Base-by-base conservation (phyloP, 257 asterid species). In the Solanum dulcamara region DNA sequence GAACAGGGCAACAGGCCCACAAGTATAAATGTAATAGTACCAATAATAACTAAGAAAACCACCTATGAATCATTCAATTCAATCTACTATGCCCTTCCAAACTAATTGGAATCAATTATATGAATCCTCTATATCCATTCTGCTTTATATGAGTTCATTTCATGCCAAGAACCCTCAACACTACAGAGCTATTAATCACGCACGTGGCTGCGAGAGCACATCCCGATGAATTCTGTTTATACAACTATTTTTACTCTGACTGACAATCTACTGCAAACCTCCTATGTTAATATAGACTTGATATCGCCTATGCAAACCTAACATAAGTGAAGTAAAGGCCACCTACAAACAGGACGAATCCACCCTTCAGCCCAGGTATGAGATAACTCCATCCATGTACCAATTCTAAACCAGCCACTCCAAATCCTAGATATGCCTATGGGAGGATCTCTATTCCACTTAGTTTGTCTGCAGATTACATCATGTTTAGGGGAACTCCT, bases 1-100 rank as follows among this genome's bases (percentile, higher is more conserved):
- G 89, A 86, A 86, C 71, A 38, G 24, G 5, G 92, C 88, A 86
- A 86, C 81, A 38, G 30, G 9, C 24, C 48, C 6, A 53, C 62
- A 50, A 55, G 67, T 10, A 26, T 33, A 42, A 79, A 51, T 67
- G 66, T 9, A 11, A 59, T 10, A 62, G 30, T 3, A 51, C 68
- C n/a, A n/a, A n/a, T n/a, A n/a, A n/a, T 80, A 85, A 64, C 33
- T 26, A 44, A 67, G 77, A 33, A 68, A 68, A 13, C 4, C 42
- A 33, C 77, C 14, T 17, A 70, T 40, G 33, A 60, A 80, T 46
- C 48, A 50, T 20, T 46, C 38, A 55, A 62, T 80, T 62, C 15
- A 84, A 26, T 62, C 80, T 32, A 77, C 13, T 32, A n/a, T 33
- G 60, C 46, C 77, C 42, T 32, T 15, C 77, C 26, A 33, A 64